Evolutionary conservation across 2,329 filamentous ascomycete species (phyloP), one percentile per base, ranked within the genome.

Genomic region (Metarhizium robertsii): DNA sequence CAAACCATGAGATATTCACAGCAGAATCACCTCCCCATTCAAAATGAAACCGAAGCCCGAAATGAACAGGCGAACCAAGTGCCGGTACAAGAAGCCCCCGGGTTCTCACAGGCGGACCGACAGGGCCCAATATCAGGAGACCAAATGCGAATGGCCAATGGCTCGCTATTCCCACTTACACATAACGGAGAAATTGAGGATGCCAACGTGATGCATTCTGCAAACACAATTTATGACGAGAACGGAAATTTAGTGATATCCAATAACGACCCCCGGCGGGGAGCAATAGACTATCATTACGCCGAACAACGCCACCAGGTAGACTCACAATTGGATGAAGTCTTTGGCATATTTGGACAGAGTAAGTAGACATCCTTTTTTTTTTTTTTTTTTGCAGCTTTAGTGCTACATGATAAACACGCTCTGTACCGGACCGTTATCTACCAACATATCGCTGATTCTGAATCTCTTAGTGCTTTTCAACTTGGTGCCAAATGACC

Each of bases 401-500:
- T 14, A 11, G 1, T 40, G 11, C 38, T 16, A 3, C 14, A 5
- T 40, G 14, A 18, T 20, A 20, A 11, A 45, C 42, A 6, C 6
- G 42, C 18, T 2, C n/a, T 6, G 18, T 11, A 34, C 32, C 32
- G 10, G 32, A 34, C 32, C n/a, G 7, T 46, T 18, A 25, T 46
- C 20, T 25, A 34, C 32, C 25, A 11, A 8, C 5, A 11, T 2
- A 11, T 34, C 32, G 11, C 45, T 48, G 30, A 48, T 16, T 11
- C 11, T 29, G 8, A 45, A 45, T 30, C 25, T 30, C 10, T 3
- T 30, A 54, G 53, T 54, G 53, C 4, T 54, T 25, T 54, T 54
- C 38, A 54, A 54, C 16, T 45, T 54, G 46, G 53, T 54, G 8
- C 53, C 53, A 11, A 54, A 54, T 50, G 53, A 54, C 49, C 38